A percentile compares a stretch with the other conserved stretches of the same genome.
Evolutionary conservation across 352 stramenopile species (phyloP).

Genomic region (Phytopythium helicoides): DNA sequence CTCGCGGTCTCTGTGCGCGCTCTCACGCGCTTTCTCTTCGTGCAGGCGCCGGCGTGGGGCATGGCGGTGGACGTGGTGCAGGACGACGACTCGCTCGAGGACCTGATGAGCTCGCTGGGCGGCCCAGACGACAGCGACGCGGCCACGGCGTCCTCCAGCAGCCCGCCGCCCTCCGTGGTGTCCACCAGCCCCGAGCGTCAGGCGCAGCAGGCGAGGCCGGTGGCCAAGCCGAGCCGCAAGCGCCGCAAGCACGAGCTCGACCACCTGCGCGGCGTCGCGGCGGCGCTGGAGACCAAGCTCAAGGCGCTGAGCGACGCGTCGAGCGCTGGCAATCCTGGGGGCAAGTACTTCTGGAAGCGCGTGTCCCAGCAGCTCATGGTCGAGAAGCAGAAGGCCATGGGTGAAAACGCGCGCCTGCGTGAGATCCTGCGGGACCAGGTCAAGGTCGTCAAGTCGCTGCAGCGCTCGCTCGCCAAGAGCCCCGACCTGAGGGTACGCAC

Average conservation of each 20-base stretch:
- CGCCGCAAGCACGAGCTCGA: slow-evolving; percentile 57
- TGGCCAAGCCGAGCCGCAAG: slow-evolving; percentile 39
- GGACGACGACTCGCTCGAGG: slow-evolving; percentile 1
- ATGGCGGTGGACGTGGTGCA: slow-evolving; percentile 1
- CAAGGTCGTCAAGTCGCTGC: slow-evolving; percentile 31
- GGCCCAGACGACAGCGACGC: slow-evolving; percentile 12
- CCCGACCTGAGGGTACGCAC: slow-evolving; percentile 20
- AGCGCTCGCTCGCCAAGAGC: slow-evolving; percentile 28
- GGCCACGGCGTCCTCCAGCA: slow-evolving; percentile 1
- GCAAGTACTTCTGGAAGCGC: slow-evolving; percentile 40
- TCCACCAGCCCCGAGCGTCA: neutral
- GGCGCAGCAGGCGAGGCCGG: neutral
- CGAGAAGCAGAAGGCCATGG: slow-evolving; percentile 36
- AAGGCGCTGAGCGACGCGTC: slow-evolving; percentile 25
- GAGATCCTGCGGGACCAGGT: slow-evolving; percentile 42
- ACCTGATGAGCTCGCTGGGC: slow-evolving; percentile 8
- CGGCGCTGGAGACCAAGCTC: slow-evolving; percentile 46
- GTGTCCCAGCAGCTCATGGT: slow-evolving; percentile 41
- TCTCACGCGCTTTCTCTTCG: neutral
- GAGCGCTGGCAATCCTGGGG: slow-evolving; percentile 19
- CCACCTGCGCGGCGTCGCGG: slow-evolving; percentile 35
- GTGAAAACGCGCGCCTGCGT: slow-evolving; percentile 45
- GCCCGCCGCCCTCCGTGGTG: slow-evolving; percentile 1
- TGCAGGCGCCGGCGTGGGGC: neutral
- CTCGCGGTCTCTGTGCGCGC: neutral